Base-by-base conservation (phyloP, 805 yeast genomes). In the Kazachstania africana region DNA sequence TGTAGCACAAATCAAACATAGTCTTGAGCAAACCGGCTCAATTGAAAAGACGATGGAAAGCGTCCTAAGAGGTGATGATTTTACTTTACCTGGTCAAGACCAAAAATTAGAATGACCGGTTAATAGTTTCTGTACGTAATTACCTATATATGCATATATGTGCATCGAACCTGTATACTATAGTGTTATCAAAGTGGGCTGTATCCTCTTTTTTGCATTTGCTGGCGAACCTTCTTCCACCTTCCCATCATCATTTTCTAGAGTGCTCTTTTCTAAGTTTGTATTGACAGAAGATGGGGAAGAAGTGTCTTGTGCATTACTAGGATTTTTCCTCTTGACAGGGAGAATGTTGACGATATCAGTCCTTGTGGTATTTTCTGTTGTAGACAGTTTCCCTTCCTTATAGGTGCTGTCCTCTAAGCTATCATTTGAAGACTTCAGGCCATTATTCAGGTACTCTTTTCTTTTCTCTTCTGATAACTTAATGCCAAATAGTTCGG, bases 21-120 rank as follows among this genome's bases (percentile, higher is more conserved):
- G 80, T 50, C 66, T 91, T 38, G 74, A 76, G 46, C 63, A 72
- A 36, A 73, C 91, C 0, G 93, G 94, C 0, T 75, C 80, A 6
- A 87, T 87, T 1, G 87, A 83, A 52, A 68, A 57, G 6, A 87
- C 97, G 0, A 75, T 85, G 8, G 81, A 84, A 31, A 66, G 30
- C 27, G 75, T 70, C 40, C 63, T 88, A 50, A 67, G 68, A 32
- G 71, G 66, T 24, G 77, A 79, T 9, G 57, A 59, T 12, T 65
- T 78, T 31, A 82, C 84, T 13, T 59, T 54, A 36, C 78, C 82
- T 5, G 23, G 20, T 6, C 24, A 28, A 9, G 26, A 26, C 4
- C n/a, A 27, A 12, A 16, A 26, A 12, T 3, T 17, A 19, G 10
- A 19, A 6, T 19, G 6, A 8, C 9, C 6, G 6, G 9, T 6